Conservation (phyloP, 2,329 filamentous ascomycete species). For the Cordyceps fumosorosea region DNA sequence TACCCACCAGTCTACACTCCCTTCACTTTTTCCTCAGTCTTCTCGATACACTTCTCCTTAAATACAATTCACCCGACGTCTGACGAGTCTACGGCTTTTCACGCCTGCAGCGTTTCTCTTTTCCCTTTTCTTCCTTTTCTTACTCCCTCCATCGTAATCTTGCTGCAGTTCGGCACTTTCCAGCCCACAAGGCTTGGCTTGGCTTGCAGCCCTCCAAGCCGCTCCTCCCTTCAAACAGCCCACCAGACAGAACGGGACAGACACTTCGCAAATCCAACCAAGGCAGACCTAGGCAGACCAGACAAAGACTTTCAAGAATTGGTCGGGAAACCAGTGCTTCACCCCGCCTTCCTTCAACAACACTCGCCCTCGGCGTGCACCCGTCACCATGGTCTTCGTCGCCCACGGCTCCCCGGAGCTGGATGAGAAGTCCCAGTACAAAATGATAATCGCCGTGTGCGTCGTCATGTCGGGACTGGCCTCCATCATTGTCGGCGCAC, state of each 20-base stretch:
- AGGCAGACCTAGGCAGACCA: background rate
- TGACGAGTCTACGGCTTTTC: background rate
- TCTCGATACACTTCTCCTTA: background rate
- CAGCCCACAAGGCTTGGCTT: background rate
- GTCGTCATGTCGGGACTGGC: slow-evolving; percentile 38
- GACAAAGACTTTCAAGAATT: too few species aligned
- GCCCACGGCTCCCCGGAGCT: slow-evolving; percentile 41
- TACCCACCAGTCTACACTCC: background rate
- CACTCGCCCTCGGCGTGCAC: background rate
- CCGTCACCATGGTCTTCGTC: slow-evolving; percentile 42
- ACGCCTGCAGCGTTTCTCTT: background rate
- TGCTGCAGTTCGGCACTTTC: background rate
- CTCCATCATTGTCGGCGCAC: slow-evolving; percentile 31
- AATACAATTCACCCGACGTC: background rate
- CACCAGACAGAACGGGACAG: background rate
- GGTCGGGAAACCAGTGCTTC: background rate
- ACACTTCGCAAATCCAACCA: background rate
- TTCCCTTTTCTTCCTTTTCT: too few species aligned
- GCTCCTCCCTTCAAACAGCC: background rate
- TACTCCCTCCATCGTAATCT: background rate
- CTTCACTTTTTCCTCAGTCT: background rate
- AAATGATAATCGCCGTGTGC: slow-evolving; percentile 42
- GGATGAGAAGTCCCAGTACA: slow-evolving; percentile 40
- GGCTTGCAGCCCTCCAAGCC: background rate
- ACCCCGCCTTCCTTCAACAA: background rate